Conservation (phyloP, 345 rosid species). For the Combretum micranthum region DNA sequence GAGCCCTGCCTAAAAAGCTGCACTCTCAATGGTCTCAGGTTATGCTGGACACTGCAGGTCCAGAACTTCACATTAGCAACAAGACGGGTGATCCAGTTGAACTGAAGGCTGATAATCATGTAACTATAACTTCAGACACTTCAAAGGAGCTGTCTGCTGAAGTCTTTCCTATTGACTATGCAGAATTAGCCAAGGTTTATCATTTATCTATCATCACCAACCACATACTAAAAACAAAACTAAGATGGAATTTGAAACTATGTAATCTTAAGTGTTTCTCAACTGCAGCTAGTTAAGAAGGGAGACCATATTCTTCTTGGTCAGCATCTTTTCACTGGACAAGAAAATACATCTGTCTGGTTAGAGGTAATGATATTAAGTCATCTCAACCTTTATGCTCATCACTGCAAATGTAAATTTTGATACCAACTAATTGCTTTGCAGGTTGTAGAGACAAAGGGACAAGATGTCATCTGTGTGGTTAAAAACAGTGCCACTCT, state of each 20-base stretch:
- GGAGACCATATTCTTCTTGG: slow-evolving; percentile 28
- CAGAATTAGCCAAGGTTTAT: slow-evolving; percentile 21
- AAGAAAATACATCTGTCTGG: slow-evolving; percentile 28
- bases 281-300: slow-evolving; percentile 23
- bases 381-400: neutral
- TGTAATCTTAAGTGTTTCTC: neutral
- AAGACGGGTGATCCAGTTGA: slow-evolving; percentile 16
- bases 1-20: no score
- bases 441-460: slow-evolving; percentile 26
- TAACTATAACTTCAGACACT: slow-evolving; percentile 20
- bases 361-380: slow-evolving; percentile 16
- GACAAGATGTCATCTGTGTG: slow-evolving; percentile 20
- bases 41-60: slow-evolving; percentile 32
- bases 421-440: neutral
- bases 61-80: slow-evolving; percentile 26
- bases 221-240: neutral
- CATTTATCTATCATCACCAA: neutral
- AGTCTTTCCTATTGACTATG: slow-evolving; percentile 20
- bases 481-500: slow-evolving; percentile 29
- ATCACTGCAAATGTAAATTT: neutral
- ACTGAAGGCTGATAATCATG: slow-evolving; percentile 16
- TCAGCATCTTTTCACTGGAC: slow-evolving; percentile 32
- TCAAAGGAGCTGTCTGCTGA: slow-evolving; percentile 18
- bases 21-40: slow-evolving; percentile 10
- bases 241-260: neutral